These are phyloP conservation scores for Exophiala alcalophila DNA, from an alignment of 2,329 filamentous ascomycete species.

Conservation along the genomic window DNA sequence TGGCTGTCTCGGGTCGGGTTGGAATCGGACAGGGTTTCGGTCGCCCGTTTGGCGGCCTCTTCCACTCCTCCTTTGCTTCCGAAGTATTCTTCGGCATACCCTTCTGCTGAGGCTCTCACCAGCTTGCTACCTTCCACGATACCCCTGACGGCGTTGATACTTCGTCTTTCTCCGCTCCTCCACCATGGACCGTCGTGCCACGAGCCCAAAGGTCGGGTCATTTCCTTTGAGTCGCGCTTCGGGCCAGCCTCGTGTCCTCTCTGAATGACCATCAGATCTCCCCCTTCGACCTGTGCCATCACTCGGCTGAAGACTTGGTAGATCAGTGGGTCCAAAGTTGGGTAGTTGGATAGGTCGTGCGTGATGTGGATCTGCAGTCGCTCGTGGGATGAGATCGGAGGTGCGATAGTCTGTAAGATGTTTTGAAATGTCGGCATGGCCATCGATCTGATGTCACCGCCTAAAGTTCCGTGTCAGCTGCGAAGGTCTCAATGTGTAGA, in stretches of 20 bases:
- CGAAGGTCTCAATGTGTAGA: too few relatives aligned
- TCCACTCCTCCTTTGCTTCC: constrained; percentile 73
- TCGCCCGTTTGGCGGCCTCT: constrained; percentile 73
- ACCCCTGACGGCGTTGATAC: constrained; percentile 75
- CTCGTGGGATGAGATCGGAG: constrained; percentile 94
- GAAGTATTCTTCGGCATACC: constrained; percentile 83
- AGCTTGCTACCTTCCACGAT: constrained; percentile 86
- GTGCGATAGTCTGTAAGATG: constrained; percentile 90
- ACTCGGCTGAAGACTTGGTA: constrained; percentile 89
- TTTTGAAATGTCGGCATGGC: constrained; percentile 93
- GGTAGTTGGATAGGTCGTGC: constrained; percentile 92
- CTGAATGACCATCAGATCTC: constrained; percentile 90
- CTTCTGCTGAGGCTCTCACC: constrained; percentile 81
- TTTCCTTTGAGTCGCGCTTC: constrained; percentile 60
- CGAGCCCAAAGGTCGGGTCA: constrained; percentile 56
- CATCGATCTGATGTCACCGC: constrained; percentile 79
- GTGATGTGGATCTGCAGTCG: constrained; percentile 96
- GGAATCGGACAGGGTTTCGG: constrained; percentile 72
- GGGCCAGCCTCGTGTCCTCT: constrained; percentile 80
- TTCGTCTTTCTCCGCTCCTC: constrained; percentile 66
- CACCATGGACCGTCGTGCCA: constrained; percentile 98
- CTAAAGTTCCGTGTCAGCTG: too few relatives aligned
- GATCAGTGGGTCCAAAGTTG: constrained; percentile 87
- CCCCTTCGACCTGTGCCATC: constrained; percentile 98
- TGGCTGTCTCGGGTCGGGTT: constrained; percentile 92